Conservation (phyloP, 768 basidiomycete genomes). For the Thelephora aurantiotincta region DNA sequence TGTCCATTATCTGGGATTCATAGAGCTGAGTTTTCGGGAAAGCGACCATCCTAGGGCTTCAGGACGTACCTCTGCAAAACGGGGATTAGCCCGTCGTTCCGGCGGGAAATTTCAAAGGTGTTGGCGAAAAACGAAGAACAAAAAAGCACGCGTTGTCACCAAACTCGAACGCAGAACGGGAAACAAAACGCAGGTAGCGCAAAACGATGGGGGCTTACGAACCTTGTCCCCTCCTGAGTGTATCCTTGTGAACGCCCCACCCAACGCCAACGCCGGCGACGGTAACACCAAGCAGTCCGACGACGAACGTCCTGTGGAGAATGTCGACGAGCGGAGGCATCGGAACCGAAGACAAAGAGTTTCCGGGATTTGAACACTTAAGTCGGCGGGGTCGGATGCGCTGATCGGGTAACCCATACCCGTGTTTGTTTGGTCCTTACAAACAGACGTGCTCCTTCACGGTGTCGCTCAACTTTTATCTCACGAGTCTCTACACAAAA, state of each 20-base stretch:
- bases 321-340: conserved; percentile 25
- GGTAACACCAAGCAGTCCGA: conserved; percentile 35
- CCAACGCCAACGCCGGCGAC: conserved; percentile 40
- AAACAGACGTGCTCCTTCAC: too few species aligned
- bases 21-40: not conserved
- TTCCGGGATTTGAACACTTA: too few species aligned
- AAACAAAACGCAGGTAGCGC: too few species aligned
- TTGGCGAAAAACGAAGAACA: too few species aligned
- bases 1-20: not conserved
- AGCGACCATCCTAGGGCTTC: not conserved
- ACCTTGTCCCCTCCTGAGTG: conserved; percentile 43
- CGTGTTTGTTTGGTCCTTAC: too few species aligned
- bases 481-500: not conserved
- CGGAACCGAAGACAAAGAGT: not conserved
- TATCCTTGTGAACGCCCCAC: conserved; percentile 37
- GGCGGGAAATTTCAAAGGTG: too few species aligned
- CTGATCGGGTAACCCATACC: too few species aligned
- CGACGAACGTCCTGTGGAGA: conserved; percentile 40
- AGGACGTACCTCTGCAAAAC: not conserved
- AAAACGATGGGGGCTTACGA: conserved; percentile 10
- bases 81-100: too few species aligned
- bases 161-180: too few species aligned
- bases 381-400: too few species aligned
- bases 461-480: not conserved
- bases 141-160: too few species aligned